A percentile compares a stretch with the other conserved stretches of the same genome.
phyloP scores from a whole-genome alignment of 2,329 filamentous ascomycete genomes.

The Aspergillus cejpii region DNA sequence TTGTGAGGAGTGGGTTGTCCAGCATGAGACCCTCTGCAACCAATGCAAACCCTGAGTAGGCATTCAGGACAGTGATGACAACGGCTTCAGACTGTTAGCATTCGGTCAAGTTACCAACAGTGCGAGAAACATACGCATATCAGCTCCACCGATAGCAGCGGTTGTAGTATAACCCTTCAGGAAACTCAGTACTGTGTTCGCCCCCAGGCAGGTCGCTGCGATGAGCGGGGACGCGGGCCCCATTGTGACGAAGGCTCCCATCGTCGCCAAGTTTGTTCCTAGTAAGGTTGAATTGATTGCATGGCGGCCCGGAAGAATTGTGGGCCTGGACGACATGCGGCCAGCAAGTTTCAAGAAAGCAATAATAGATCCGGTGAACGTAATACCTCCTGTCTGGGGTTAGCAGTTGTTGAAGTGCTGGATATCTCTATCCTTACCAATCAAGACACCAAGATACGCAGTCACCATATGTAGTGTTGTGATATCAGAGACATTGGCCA shows the following conservation, averaged over 20 bases:
- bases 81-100: conserved; percentile 49
- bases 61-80: conserved; percentile 83
- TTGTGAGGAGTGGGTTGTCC: conserved; percentile 76
- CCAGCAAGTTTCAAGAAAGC: conserved; percentile 83
- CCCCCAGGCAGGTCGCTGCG: conserved; percentile 68
- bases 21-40: conserved; percentile 91
- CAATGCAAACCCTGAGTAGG: conserved; percentile 83
- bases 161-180: conserved; percentile 83
- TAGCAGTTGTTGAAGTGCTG: neutral
- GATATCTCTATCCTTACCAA: conserved; percentile 46
- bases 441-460: conserved; percentile 77
- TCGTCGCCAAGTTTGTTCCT: conserved; percentile 69
- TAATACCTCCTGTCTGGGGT: conserved; percentile 56
- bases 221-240: conserved; percentile 72
- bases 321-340: conserved; percentile 70
- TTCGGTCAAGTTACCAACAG: conserved; percentile 11
- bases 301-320: conserved; percentile 66
- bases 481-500: conserved; percentile 63
- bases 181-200: conserved; percentile 72
- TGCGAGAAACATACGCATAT: conserved; percentile 58
- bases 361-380: conserved; percentile 84
- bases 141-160: conserved; percentile 81
- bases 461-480: conserved; percentile 77
- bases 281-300: conserved; percentile 67
- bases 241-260: conserved; percentile 76